A percentile compares a stretch with the other conserved stretches of the same genome.
Conservation (phyloP, 495 filamentous ascomycete genomes). For the Aspergillus homomorphus region DNA sequence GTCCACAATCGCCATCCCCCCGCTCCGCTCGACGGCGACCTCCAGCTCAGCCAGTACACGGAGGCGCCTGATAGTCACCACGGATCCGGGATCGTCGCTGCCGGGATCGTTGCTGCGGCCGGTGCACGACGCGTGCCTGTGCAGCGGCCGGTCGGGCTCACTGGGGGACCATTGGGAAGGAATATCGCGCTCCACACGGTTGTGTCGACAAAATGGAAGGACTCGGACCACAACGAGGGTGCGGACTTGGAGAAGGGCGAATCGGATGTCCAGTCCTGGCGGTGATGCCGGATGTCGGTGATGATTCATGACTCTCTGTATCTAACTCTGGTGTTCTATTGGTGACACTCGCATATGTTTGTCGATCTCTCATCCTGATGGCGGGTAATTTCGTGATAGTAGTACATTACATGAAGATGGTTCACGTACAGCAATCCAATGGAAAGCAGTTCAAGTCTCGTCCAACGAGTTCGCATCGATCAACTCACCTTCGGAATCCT, state of each 20-base stretch:
- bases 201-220: neutral
- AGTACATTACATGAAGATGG: too few relatives aligned
- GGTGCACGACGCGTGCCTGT: neutral
- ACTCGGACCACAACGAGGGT: neutral
- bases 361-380: too few relatives aligned
- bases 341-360: too few relatives aligned
- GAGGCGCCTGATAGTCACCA: conserved; percentile 11
- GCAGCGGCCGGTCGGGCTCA: neutral
- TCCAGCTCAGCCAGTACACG: conserved; percentile 27
- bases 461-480: conserved; percentile 1
- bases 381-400: too few relatives aligned
- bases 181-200: neutral
- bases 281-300: too few relatives aligned
- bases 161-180: neutral
- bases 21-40: conserved; percentile 17
- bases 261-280: neutral
- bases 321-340: too few relatives aligned
- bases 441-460: conserved; percentile 4
- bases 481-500: conserved; percentile 41
- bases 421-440: too few relatives aligned
- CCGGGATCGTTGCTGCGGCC: neutral
- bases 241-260: neutral
- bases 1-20: conserved; percentile 32
- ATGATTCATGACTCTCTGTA: too few relatives aligned
- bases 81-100: neutral